A percentile compares a stretch with the other conserved stretches of the same genome.
Evolutionary conservation across 768 basidiomycete genomes (phyloP).

Genomic region (Tylopilus cervinicoccineus): DNA sequence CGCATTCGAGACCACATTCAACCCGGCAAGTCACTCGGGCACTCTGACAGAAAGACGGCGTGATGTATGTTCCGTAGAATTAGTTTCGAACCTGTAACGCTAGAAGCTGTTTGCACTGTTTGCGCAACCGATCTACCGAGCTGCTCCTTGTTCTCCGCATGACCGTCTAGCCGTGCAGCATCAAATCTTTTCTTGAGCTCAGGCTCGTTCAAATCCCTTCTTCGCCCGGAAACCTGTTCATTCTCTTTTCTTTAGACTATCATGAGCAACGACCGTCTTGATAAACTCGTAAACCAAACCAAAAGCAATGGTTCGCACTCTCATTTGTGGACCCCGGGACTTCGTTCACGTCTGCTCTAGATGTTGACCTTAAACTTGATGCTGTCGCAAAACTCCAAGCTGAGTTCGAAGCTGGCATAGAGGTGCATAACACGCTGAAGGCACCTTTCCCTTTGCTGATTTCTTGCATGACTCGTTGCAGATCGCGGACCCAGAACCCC

Average conservation of each 20-base stretch:
- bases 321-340: constrained; percentile 5
- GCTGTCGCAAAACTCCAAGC: constrained; percentile 74
- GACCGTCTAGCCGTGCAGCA: constrained; percentile 9
- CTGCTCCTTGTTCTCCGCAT: constrained; percentile 18
- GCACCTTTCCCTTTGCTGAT: constrained; percentile 13
- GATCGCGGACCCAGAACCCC: constrained; percentile 69
- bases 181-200: constrained; percentile 19
- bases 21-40: constrained; percentile 79
- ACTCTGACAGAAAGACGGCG: constrained; percentile 65
- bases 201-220: constrained; percentile 17
- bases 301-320: constrained; percentile 53
- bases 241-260: constrained; percentile 19
- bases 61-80: background rate
- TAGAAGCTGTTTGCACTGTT: constrained; percentile 3
- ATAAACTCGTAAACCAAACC: constrained; percentile 61
- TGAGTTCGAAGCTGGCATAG: constrained; percentile 65
- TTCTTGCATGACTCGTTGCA: constrained; percentile 28
- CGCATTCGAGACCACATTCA: constrained; percentile 78
- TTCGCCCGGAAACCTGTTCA: constrained; percentile 7
- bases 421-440: constrained; percentile 43
- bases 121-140: constrained; percentile 3
- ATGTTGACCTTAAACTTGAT: constrained; percentile 78
- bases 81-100: constrained; percentile 3
- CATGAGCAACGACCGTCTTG: constrained; percentile 56
- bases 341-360: constrained; percentile 35